A percentile compares a stretch with the other conserved stretches of the same genome.
These are phyloP conservation scores for Verruconis gallopava DNA, from an alignment of 2,329 filamentous ascomycete genomes.

Conservation along the genomic window DNA sequence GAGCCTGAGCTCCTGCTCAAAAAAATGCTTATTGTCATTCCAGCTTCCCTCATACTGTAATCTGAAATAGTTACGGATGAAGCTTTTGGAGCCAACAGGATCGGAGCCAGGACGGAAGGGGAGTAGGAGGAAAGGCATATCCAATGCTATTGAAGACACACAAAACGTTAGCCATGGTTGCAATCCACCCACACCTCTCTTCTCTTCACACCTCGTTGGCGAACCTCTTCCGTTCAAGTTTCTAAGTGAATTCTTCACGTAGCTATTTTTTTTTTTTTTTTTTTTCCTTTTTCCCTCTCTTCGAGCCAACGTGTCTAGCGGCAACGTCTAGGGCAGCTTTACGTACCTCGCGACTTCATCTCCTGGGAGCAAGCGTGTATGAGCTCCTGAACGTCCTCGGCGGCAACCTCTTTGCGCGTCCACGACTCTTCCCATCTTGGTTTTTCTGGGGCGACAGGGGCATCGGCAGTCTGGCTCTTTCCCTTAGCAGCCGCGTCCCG, in stretches of 20 bases:
- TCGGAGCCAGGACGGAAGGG: slow-evolving; percentile 91
- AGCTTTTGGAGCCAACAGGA: slow-evolving; percentile 79
- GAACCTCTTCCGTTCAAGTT: background rate
- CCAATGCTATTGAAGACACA: slow-evolving; percentile 72
- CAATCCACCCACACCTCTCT: too few species aligned
- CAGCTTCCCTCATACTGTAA: slow-evolving; percentile 41
- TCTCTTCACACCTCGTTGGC: too few species aligned
- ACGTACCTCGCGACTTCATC: slow-evolving; percentile 83
- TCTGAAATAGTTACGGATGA: slow-evolving; percentile 86
- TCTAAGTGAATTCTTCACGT: background rate
- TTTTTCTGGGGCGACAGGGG: slow-evolving; percentile 46
- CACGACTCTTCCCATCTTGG: slow-evolving; percentile 83
- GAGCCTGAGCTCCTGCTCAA: slow-evolving; percentile 79
- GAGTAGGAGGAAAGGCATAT: slow-evolving; percentile 82
- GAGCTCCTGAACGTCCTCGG: slow-evolving; percentile 83
- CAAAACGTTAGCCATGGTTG: slow-evolving; percentile 12
- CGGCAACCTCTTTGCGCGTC: slow-evolving; percentile 65
- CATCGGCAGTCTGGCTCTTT: slow-evolving; percentile 45
- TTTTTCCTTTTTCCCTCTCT: background rate
- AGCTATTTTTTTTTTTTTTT: background rate
- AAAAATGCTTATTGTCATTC: slow-evolving; percentile 14
- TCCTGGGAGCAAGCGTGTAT: slow-evolving; percentile 76
- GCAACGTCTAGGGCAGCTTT: background rate
- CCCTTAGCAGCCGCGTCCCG: slow-evolving; percentile 52
- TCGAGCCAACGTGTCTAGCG: background rate